Base-by-base conservation (phyloP, 2,329 filamentous ascomycete species). In the Thielaviopsis euricoi region DNA sequence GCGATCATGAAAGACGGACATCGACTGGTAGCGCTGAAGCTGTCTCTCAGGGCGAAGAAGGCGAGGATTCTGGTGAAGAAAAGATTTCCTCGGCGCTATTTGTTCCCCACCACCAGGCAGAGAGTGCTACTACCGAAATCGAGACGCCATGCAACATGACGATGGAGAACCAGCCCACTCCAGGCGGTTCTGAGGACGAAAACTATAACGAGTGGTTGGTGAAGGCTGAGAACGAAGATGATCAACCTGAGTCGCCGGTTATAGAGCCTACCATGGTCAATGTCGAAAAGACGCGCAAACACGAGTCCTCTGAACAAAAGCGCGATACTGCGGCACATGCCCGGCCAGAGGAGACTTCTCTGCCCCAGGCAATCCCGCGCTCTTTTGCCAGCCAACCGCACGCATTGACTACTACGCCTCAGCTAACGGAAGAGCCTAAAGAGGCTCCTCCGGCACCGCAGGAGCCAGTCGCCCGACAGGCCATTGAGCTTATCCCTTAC, bases 401-500 rank as follows among this genome's bases (percentile, higher is more conserved):
- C 13, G 10, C 15, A 29, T 17, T 37, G 2, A 19, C 22, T 19
- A 17, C 40, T 19, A 55, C 71, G n/a, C 17, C 55, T 23, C 46
- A 69, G 40, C 71, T 75, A 63, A 62, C 63, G 17, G 71, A 71
- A 59, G 65, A 65, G 55, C 63, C 63, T 56, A 59, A 64, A 58
- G 60, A 63, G 17, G 17, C 17, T 43, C 17, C 37, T n/a, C 37
- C 37, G 3, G 37, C 37, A 43, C 37, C 37, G 37, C 37, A 43
- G 37, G 54, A 60, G 43, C 58, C 58, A 9, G 52, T 48, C 21
- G 89, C 90, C 2, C 76, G 95, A 26, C 88, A 91, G 62, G 91
- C 91, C 29, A 95, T 98, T 64, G 90, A 97, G 69, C 76, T 98
- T 61, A 95, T 96, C 66, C 93, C 93, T 1, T 98, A 96, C 71